phyloP scores from a whole-genome alignment of 805 yeast genomes.

The Monosporozyma unispora region DNA sequence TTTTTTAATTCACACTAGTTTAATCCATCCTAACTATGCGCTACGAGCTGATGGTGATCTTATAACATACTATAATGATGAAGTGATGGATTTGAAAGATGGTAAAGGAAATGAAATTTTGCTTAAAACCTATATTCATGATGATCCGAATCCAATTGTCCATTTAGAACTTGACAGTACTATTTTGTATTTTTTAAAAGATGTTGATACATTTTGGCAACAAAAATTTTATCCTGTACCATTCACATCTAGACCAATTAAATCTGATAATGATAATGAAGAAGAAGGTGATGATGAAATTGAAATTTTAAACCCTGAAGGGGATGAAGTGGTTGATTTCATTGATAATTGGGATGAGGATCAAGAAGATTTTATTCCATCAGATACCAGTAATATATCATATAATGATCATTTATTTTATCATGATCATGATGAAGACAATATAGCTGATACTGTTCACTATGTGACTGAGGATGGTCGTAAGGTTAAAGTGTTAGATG shows the following conservation, averaged over 20 bases:
- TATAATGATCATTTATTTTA: not conserved
- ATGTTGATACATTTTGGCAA: conserved; percentile 1
- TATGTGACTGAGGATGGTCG: conserved; percentile 14
- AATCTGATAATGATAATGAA: too few relatives aligned
- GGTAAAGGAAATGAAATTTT: conserved; percentile 15
- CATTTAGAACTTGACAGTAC: conserved; percentile 20
- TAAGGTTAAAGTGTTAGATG: conserved; percentile 11
- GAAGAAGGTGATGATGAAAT: not conserved
- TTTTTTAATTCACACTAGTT: conserved; percentile 20
- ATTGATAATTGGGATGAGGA: not conserved
- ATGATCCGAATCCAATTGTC: conserved; percentile 10
- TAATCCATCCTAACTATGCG: too few relatives aligned
- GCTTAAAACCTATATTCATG: conserved; percentile 14
- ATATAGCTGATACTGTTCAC: not conserved
- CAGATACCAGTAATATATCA: not conserved
- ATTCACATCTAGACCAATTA: too few relatives aligned
- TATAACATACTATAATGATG: too few relatives aligned
- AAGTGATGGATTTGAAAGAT: too few relatives aligned
- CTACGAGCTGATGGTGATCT: conserved; percentile 14
- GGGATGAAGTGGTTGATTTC: not conserved
- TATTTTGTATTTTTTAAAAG: not conserved
- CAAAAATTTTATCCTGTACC: not conserved
- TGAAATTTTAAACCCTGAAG: not conserved
- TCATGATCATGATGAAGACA: not conserved
- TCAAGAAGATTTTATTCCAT: not conserved